Evolutionary conservation across 1,284 basidiomycete genomes (phyloP).

Genomic region (Ganoderma boninense): DNA sequence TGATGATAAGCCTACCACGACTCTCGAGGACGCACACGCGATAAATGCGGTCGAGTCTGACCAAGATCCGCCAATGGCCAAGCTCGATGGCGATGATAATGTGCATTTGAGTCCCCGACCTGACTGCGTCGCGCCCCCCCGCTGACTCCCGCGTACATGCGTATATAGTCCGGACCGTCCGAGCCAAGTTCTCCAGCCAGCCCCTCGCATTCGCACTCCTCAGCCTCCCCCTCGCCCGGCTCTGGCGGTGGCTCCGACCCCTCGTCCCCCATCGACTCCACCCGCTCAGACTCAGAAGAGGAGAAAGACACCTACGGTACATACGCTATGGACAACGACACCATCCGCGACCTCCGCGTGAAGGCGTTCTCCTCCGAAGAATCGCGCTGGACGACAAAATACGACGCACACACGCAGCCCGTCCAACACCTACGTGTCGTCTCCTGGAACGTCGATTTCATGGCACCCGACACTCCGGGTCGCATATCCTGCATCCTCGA

Average conservation of each 20-base stretch:
- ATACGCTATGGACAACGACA: slow-evolving; percentile 9
- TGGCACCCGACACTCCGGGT: slow-evolving; percentile 43
- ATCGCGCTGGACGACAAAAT: slow-evolving; percentile 23
- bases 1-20: slow-evolving; percentile 7
- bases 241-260: neutral
- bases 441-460: slow-evolving; percentile 75
- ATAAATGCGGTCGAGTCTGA: slow-evolving; percentile 9
- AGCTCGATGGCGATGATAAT: slow-evolving; percentile 12
- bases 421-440: slow-evolving; percentile 57
- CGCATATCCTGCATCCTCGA: slow-evolving; percentile 59
- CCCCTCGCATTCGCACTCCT: slow-evolving; percentile 10
- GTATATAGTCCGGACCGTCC: slow-evolving; percentile 18
- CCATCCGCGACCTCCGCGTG: slow-evolving; percentile 6
- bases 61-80: slow-evolving; percentile 3
- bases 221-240: neutral
- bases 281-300: slow-evolving; percentile 11
- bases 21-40: slow-evolving; percentile 12
- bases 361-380: slow-evolving; percentile 21
- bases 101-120: slow-evolving; percentile 6
- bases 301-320: neutral
- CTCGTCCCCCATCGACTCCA: slow-evolving; percentile 1
- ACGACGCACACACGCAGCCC: slow-evolving; percentile 36
- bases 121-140: slow-evolving; percentile 6
- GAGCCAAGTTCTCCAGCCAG: neutral
- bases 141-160: slow-evolving; percentile 2